Evolutionary conservation across 345 rosid genomes (phyloP), one percentile per base, ranked within the genome.

Genomic region (Aegle marmelos): DNA sequence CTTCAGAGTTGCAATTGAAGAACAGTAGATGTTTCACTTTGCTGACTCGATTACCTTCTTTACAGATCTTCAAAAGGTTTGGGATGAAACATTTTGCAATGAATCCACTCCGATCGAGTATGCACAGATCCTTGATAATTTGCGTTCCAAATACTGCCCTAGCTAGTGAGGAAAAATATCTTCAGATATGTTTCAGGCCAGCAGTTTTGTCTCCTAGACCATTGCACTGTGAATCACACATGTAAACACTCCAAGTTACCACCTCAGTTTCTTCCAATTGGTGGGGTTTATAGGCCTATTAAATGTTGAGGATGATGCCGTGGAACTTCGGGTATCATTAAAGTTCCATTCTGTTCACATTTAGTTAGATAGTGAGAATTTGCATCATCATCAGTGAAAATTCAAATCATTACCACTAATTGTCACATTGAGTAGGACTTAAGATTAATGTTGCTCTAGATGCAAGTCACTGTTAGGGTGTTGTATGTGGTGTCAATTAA

Each of bases 21-120:
- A 53, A 37, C 39, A 28, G 13, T n/a, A 25, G 17, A 9, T 25
- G 65, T 37, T 30, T 68, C 6, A 50, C 33, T n/a, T 2, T 66
- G 7, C 79, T 82, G 73, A 86, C 72, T 39, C 58, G 30, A 37
- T 82, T 53, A 36, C 54, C 54, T 78, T 85, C 31, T 82, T 67
- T 78, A 28, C 91, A 95, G 99, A 93, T 84, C 91, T 95, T 77
- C 61, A 74, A 78, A 89, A 85, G 88, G 62, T 89, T 73, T 93
- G 99, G 98, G 84, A 89, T 45, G 90, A 87, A 78, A 89, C 85
- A 31, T 92, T 93, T 79, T 80, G 93, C 76, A 81, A 72, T 9
- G 84, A 92, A 80, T 88, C 90, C n/a, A 90, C 92, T 22, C 88
- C 89, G 39, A 77, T 88, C 5, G 93, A 90, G 76, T 78, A 88